Conservation (phyloP, 257 asterid genomes). For the Nicotiana tomentosiformis region DNA sequence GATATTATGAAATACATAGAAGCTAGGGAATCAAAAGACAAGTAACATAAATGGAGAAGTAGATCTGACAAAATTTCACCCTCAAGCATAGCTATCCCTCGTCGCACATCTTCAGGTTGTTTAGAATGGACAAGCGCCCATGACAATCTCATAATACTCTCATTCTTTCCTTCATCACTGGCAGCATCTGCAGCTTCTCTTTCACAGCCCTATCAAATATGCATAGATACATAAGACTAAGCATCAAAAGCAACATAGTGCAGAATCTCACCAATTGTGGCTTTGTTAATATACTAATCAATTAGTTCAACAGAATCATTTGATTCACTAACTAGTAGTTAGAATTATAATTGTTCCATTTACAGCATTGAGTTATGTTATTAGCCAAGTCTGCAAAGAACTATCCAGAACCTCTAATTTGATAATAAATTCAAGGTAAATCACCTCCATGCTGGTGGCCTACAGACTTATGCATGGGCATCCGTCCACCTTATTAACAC, state of each 20-base stretch:
- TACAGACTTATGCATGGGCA: background rate
- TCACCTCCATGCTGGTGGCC: background rate
- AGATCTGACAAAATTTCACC: conserved; percentile 25
- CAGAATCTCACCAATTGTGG: background rate
- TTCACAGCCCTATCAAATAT: conserved; percentile 50
- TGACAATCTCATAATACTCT: conserved; percentile 66
- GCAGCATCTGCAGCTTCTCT: conserved; percentile 59
- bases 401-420: too few species aligned
- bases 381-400: background rate
- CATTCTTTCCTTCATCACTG: conserved; percentile 39
- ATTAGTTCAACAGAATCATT: background rate
- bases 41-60: background rate
- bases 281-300: background rate
- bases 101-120: conserved; percentile 55
- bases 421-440: background rate
- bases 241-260: background rate
- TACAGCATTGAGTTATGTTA: background rate
- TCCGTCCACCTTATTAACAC: background rate
- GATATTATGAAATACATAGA: background rate
- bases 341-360: background rate
- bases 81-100: conserved; percentile 82
- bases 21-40: background rate
- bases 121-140: conserved; percentile 86
- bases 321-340: background rate
- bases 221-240: background rate